Conservation (phyloP, 768 basidiomycete genomes). For the Amanita rimosa region DNA sequence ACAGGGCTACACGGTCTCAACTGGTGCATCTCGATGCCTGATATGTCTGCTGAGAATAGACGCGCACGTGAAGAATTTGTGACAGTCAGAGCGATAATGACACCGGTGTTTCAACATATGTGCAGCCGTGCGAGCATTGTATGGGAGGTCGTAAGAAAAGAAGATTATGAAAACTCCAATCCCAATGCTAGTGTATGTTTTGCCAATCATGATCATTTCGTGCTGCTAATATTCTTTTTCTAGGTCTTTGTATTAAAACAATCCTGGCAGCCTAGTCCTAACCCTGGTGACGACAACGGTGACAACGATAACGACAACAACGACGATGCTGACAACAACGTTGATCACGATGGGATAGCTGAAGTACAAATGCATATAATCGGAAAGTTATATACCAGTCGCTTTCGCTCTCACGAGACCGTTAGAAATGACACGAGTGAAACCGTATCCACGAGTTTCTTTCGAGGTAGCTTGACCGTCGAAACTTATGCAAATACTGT, state of each 20-base stretch:
- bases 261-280: neutral
- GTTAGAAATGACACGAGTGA: neutral
- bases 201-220: neutral
- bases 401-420: neutral
- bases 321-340: too few relatives aligned
- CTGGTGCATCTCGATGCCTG: neutral
- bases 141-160: neutral
- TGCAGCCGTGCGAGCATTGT: neutral
- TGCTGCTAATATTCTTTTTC: neutral
- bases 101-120: neutral
- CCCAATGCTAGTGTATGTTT: neutral
- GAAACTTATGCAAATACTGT: neutral
- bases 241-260: neutral
- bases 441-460: neutral
- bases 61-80: neutral
- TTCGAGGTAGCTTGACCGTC: neutral
- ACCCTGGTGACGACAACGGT: too few relatives aligned
- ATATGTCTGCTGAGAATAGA: neutral
- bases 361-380: neutral
- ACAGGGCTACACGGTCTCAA: neutral
- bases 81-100: neutral
- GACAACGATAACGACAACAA: too few relatives aligned
- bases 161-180: neutral
- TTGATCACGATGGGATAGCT: too few relatives aligned
- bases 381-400: neutral